Conservation (phyloP, 148 eudicot species). For the Bassia scoparia region DNA sequence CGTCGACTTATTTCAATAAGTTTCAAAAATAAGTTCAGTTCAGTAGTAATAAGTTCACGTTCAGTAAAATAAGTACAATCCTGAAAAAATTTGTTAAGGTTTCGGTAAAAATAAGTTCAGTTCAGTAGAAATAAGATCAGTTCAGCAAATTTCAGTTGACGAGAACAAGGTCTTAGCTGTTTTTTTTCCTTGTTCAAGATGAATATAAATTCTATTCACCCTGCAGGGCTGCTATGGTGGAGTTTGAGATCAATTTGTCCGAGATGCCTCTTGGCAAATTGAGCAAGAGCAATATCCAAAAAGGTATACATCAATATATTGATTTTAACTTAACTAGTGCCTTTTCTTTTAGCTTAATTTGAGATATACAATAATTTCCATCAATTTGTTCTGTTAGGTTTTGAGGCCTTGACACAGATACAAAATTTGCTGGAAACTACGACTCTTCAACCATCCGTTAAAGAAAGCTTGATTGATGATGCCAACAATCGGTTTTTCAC, state of each 20-base stretch:
- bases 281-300: slow-evolving; percentile 87
- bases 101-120: too few relatives aligned
- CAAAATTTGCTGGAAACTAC: slow-evolving; percentile 59
- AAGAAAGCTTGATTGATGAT: slow-evolving; percentile 75
- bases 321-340: neutral
- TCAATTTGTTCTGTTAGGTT: slow-evolving; percentile 47
- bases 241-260: slow-evolving; percentile 91
- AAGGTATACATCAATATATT: slow-evolving; percentile 44
- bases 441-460: slow-evolving; percentile 44
- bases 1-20: too few relatives aligned
- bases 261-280: slow-evolving; percentile 98
- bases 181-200: slow-evolving; percentile 2
- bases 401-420: slow-evolving; percentile 92
- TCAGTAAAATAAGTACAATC: too few relatives aligned
- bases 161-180: slow-evolving; percentile 8
- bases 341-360: neutral
- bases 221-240: slow-evolving; percentile 96
- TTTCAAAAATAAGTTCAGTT: too few relatives aligned
- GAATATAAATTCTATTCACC: slow-evolving; percentile 13
- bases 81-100: too few relatives aligned
- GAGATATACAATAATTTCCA: neutral
- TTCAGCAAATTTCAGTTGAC: too few relatives aligned
- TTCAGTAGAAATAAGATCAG: too few relatives aligned
- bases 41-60: too few relatives aligned
- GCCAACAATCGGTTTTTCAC: slow-evolving; percentile 98